Conservation (phyloP, 345 rosid genomes). For the Brassica carinata region DNA sequence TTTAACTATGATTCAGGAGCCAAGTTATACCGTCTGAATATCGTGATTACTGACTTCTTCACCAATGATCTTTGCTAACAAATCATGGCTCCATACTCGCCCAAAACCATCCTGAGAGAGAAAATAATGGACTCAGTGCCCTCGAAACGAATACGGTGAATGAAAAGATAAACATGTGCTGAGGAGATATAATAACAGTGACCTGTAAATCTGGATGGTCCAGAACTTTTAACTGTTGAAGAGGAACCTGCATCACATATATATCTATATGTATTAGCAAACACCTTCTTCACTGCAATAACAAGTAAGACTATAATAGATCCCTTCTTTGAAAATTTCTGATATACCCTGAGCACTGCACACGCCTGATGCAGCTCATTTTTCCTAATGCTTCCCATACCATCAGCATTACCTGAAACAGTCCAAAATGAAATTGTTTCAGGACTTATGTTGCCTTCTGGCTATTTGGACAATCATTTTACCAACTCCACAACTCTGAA, state of each 20-base stretch:
- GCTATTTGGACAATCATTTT: not conserved
- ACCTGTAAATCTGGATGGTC: constrained; percentile 81
- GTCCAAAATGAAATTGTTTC: not conserved
- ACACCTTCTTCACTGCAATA: not conserved
- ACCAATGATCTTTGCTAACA: constrained; percentile 57
- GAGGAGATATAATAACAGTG: not conserved
- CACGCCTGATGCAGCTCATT: constrained; percentile 70
- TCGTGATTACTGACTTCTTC: constrained; percentile 56
- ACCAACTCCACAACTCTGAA: not conserved
- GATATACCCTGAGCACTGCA: constrained; percentile 64
- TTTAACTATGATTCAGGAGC: not conserved
- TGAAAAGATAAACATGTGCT: not conserved
- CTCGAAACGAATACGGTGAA: not conserved
- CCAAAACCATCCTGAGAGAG: constrained; percentile 85
- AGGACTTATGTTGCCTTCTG: not conserved
- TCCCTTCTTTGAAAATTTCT: not conserved
- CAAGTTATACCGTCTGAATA: constrained; percentile 58
- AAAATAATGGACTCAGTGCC: constrained; percentile 6
- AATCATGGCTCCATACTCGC: constrained; percentile 61
- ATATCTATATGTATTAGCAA: constrained; percentile 1
- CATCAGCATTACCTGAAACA: constrained; percentile 73
- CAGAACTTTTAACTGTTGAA: constrained; percentile 61
- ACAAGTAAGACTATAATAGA: not conserved
- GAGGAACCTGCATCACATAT: constrained; percentile 52
- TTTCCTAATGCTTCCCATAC: constrained; percentile 67